Conservation (phyloP, 805 yeast species). For the Saccharomycopsis javanensis region DNA sequence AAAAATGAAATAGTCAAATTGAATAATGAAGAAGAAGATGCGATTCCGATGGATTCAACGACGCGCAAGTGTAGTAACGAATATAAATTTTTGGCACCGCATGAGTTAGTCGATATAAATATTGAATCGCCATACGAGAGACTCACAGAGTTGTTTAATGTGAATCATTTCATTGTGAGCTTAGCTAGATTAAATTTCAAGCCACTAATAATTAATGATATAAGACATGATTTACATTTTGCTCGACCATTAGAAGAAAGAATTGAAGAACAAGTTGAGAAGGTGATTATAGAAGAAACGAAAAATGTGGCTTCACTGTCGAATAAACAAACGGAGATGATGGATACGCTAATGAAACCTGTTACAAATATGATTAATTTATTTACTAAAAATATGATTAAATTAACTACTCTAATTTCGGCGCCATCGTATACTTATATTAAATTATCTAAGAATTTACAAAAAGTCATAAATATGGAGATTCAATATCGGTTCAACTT, state of each 20-base stretch:
- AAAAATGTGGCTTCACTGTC: neutral
- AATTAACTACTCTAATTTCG: slow-evolving; percentile 17
- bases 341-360: slow-evolving; percentile 4
- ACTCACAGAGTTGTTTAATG: slow-evolving; percentile 86
- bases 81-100: slow-evolving; percentile 32
- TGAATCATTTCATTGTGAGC: slow-evolving; percentile 85
- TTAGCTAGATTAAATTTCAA: slow-evolving; percentile 91
- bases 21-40: slow-evolving; percentile 32
- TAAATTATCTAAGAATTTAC: slow-evolving; percentile 31
- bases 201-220: slow-evolving; percentile 74
- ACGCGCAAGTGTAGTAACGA: slow-evolving; percentile 1
- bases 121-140: slow-evolving; percentile 72
- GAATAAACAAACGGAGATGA: neutral
- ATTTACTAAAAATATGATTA: slow-evolving; percentile 3
- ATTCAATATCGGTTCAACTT: slow-evolving; percentile 76
- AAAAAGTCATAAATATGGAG: slow-evolving; percentile 62
- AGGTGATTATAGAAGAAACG: slow-evolving; percentile 13
- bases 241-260: slow-evolving; percentile 29
- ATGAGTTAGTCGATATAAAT: slow-evolving; percentile 36
- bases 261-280: slow-evolving; percentile 18
- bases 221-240: slow-evolving; percentile 52
- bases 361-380: slow-evolving; percentile 7
- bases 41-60: slow-evolving; percentile 8
- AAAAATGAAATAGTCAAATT: slow-evolving; percentile 52
- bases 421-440: slow-evolving; percentile 29